Evolutionary conservation across 495 filamentous ascomycete species (phyloP).

Genomic region (Mytilinidion resinicola): DNA sequence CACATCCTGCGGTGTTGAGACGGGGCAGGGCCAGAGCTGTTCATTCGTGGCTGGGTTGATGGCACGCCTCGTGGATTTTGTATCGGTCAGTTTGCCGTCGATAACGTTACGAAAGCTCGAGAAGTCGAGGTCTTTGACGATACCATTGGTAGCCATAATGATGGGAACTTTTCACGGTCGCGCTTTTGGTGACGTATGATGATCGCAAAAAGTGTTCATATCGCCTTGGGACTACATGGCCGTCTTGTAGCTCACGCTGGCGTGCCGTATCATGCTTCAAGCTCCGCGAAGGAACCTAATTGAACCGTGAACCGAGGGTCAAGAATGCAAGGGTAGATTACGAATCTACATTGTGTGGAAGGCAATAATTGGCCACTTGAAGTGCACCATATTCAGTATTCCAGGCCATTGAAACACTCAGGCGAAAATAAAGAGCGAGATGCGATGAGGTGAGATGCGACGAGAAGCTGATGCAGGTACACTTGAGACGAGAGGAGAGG

Average conservation of each 20-base stretch:
- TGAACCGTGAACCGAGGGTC: background rate
- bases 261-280: background rate
- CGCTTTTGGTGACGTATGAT: background rate
- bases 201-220: background rate
- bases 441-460: too few species aligned
- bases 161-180: background rate
- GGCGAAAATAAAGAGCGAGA: too few species aligned
- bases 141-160: background rate
- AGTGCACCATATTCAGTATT: too few species aligned
- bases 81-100: background rate
- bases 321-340: too few species aligned
- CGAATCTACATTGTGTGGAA: too few species aligned
- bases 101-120: background rate
- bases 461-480: too few species aligned
- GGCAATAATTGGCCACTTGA: too few species aligned
- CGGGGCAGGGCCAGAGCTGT: background rate
- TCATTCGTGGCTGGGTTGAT: constrained; percentile 1
- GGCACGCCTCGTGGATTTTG: background rate
- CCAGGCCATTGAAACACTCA: too few species aligned
- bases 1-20: constrained; percentile 1
- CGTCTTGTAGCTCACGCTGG: background rate
- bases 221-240: background rate
- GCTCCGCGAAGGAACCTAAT: background rate
- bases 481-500: too few species aligned
- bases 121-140: constrained; percentile 1